Evolutionary conservation across 495 filamentous ascomycete species (phyloP).

Genomic region (Podospora tetraspora): DNA sequence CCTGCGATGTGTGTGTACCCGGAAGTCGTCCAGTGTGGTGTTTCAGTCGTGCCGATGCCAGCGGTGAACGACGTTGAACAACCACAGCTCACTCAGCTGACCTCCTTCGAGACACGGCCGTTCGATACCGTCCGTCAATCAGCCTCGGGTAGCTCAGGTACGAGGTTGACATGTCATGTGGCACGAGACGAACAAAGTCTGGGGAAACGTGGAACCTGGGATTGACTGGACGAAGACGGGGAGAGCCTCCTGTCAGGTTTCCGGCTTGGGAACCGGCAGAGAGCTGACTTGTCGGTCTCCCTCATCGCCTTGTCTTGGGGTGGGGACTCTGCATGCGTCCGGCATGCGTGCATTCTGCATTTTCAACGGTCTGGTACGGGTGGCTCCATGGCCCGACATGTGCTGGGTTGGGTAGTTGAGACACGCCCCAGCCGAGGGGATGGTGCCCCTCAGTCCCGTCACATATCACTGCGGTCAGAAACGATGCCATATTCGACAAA

Average conservation of each 20-base stretch:
- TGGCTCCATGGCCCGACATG: not conserved
- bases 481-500: no score
- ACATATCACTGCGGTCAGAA: no score
- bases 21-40: not conserved
- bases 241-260: not conserved
- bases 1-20: not conserved
- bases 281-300: not conserved
- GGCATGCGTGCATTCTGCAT: not conserved
- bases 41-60: not conserved
- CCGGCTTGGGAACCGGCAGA: not conserved
- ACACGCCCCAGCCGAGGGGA: no score
- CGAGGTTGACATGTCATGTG: not conserved
- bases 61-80: not conserved
- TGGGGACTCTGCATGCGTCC: not conserved
- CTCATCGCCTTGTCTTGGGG: not conserved
- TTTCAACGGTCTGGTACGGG: not conserved
- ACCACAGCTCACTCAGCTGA: not conserved
- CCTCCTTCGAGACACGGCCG: not conserved
- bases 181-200: not conserved
- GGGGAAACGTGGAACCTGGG: not conserved
- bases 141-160: not conserved
- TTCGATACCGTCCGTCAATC: not conserved
- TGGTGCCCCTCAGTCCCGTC: no score
- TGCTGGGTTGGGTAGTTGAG: no score
- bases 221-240: not conserved